A percentile compares a stretch with the other conserved stretches of the same genome.
Evolutionary conservation across 306 rosid species (phyloP).

Genomic region (Cucumis cinereus): DNA sequence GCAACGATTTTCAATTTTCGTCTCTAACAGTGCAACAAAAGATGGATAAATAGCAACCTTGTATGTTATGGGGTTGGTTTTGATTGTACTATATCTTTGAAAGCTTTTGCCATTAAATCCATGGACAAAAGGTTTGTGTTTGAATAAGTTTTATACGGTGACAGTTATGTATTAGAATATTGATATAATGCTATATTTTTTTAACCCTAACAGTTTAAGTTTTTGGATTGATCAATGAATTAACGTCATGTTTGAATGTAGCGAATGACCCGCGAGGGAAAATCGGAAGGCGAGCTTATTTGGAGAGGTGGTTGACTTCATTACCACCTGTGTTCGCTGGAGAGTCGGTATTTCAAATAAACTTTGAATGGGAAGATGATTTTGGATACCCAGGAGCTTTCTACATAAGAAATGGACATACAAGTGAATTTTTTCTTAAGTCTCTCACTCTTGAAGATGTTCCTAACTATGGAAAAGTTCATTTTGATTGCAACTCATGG

Average conservation of each 20-base stretch:
- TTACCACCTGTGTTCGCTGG: constrained; percentile 28
- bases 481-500: constrained; percentile 80
- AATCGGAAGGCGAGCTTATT: constrained; percentile 41
- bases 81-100: no score
- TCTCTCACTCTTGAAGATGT: constrained; percentile 49
- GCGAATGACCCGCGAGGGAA: constrained; percentile 41
- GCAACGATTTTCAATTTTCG: no score
- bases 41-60: no score
- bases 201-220: no score
- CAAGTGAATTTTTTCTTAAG: constrained; percentile 51
- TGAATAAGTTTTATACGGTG: no score
- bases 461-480: constrained; percentile 46
- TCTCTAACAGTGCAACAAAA: no score
- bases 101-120: no score
- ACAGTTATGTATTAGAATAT: no score
- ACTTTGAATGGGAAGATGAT: constrained; percentile 52
- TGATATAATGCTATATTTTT: no score
- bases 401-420: constrained; percentile 49
- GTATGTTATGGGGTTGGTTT: no score
- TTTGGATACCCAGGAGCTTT: constrained; percentile 67
- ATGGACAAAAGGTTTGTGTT: no score
- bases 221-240: no score
- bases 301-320: constrained; percentile 45
- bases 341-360: constrained; percentile 36
- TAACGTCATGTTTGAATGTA: background rate